A percentile compares a stretch with the other conserved stretches of the same genome.
phyloP scores from a whole-genome alignment of 176 grass and related monocot genomes.

The Urochloa ruziziensis region DNA sequence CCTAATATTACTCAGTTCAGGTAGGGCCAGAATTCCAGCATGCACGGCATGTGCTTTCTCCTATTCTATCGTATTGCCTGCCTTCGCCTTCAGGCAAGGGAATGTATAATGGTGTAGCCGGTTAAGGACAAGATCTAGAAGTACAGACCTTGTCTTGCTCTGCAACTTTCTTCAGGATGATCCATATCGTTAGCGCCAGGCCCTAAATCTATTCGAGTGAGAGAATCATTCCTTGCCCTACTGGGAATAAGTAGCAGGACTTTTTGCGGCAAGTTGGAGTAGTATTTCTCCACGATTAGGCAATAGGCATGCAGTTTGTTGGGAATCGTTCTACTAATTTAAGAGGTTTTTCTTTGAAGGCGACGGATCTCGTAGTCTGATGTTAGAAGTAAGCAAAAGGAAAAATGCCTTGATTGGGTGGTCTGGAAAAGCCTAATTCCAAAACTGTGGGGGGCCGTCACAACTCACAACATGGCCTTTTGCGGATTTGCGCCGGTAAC shows the following conservation, averaged over 20 bases:
- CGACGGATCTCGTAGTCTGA: not conserved
- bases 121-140: conserved; percentile 47
- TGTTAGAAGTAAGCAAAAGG: not conserved
- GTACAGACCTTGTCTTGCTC: conserved; percentile 37
- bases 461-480: not conserved
- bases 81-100: not conserved
- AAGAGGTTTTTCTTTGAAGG: not conserved
- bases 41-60: conserved; percentile 6
- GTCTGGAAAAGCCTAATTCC: conserved; percentile 4
- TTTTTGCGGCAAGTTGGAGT: not conserved
- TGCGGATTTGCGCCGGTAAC: not conserved
- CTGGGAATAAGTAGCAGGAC: not conserved
- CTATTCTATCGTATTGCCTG: not conserved
- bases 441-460: not conserved
- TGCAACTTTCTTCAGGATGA: conserved; percentile 15
- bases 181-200: not conserved
- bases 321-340: not conserved
- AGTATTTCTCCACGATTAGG: conserved; percentile 21
- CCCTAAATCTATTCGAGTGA: not conserved
- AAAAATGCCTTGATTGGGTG: not conserved
- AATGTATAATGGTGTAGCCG: conserved; percentile 26
- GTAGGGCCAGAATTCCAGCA: not conserved
- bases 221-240: conserved; percentile 19
- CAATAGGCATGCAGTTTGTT: not conserved
- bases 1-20: conserved; percentile 14